Evolutionary conservation across 139 green algal genomes (phyloP).

Genomic region (Micromonas commoda): DNA sequence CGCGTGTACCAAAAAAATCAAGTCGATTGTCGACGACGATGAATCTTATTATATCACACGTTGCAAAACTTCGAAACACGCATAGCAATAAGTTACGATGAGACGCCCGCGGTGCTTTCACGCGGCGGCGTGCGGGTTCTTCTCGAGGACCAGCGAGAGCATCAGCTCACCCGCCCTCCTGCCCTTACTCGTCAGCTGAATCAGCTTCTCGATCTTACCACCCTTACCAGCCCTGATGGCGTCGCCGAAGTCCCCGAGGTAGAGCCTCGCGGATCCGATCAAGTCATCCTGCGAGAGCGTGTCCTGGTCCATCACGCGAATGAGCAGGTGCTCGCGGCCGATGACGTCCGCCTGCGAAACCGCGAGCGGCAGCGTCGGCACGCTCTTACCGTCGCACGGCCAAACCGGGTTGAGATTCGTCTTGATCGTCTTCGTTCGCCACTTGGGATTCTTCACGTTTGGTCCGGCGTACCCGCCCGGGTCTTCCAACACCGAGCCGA

Average conservation of each 20-base stretch:
- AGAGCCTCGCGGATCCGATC: background rate
- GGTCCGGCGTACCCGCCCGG: no score
- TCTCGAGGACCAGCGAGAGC: background rate
- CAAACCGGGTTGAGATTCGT: background rate
- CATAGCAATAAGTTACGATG: no score
- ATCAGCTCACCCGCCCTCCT: background rate
- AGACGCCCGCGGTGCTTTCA: no score
- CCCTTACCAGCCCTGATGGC: background rate
- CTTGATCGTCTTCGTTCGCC: background rate
- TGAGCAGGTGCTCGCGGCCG: background rate
- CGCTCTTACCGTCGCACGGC: background rate
- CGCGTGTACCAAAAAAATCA: no score
- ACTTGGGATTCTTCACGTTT: no score
- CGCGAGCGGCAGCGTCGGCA: background rate
- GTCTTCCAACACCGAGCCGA: background rate
- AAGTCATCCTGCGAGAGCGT: background rate
- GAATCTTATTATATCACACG: no score
- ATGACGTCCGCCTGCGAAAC: background rate
- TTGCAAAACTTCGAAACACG: no score
- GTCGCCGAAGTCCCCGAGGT: background rate
- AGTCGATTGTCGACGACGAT: no score
- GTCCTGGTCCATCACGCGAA: background rate
- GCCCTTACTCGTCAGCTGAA: background rate
- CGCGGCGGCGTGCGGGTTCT: no score
- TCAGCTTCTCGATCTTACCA: background rate